Evolutionary conservation across 192 early-diverging fungal genomes (phyloP), one percentile per base, ranked within the genome.

Genomic region (Glomus cerebriforme): DNA sequence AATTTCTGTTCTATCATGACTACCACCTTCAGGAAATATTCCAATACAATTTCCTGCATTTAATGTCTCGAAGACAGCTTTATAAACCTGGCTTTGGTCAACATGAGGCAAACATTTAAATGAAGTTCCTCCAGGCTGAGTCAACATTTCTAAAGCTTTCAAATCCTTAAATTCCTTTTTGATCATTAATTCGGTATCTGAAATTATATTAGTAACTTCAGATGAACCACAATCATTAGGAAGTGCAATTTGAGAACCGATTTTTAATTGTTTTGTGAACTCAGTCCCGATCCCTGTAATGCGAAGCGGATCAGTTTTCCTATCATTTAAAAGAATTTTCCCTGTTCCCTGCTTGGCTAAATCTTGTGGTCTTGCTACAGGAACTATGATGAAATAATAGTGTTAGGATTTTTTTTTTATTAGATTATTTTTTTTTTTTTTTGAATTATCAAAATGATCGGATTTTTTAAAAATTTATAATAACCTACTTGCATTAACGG

Each of bases 1-100:
- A 88, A 99, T 93, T 80, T 98, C 93, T 13, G 95, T 90, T 75
- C 97, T 93, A 85, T 99, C 98, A 88, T 99, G 98, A 81, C 93
- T 94, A 15, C 98, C 98, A 59, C 98, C 97, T 79, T 98, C 98
- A 9, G 98, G 98, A 85, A 99, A 99, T 75, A 99, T 99, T 19
- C 96, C 96, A 7, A 99, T 91, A 80, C 95, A 95, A 71, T 83
- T 80, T 49, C 85, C 92, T 59, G 85, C 84, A 79, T 93, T 89
- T 43, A 99, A 80, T 8, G 93, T 88, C 24, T 92, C 84, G 78
- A 93, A 91, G 13, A 99, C 98, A 7, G 88, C 84, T 29, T 88
- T 83, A 83, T 96, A 98, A 85, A 98, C 95, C 1, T 90, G 87
- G 47, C 88, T 84, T 86, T 99, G 97, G 82, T 99, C 94, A 73